Evolutionary conservation across 1,284 basidiomycete species (phyloP).

Genomic region (Vanrija pseudolonga): DNA sequence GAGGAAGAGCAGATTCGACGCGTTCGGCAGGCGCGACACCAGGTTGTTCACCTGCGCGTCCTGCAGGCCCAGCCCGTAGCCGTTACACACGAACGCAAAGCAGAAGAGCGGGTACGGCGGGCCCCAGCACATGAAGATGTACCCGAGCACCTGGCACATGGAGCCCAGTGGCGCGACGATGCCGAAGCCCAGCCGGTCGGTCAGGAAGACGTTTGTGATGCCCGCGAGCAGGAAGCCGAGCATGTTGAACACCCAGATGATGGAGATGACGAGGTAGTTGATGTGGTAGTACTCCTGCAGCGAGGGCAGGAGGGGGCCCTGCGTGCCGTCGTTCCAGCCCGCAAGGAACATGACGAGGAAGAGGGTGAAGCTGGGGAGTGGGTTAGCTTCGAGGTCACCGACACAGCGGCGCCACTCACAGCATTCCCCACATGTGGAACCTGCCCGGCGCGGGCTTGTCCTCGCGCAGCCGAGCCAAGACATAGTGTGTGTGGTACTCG

Average conservation of each 20-base stretch:
- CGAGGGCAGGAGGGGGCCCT: conserved; percentile 60
- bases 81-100: conserved; percentile 59
- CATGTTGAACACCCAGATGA: conserved; percentile 59
- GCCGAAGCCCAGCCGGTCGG: conserved; percentile 58
- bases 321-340: conserved; percentile 63
- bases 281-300: conserved; percentile 56
- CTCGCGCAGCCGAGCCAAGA: conserved; percentile 23
- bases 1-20: conserved; percentile 58
- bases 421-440: conserved; percentile 20
- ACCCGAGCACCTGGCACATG: conserved; percentile 51
- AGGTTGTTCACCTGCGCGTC: conserved; percentile 46
- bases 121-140: conserved; percentile 58
- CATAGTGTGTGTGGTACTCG: conserved; percentile 9
- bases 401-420: conserved; percentile 21
- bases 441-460: conserved; percentile 24
- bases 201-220: conserved; percentile 54
- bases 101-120: conserved; percentile 66
- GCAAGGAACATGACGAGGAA: conserved; percentile 48
- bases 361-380: conserved; percentile 16
- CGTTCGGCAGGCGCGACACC: conserved; percentile 32
- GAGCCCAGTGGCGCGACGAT: conserved; percentile 46
- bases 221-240: conserved; percentile 57
- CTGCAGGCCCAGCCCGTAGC: conserved; percentile 59
- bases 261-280: conserved; percentile 50
- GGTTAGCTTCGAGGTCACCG: conserved; percentile 2